These are phyloP conservation scores for Apiospora phragmitis DNA, from an alignment of 2,329 filamentous ascomycete genomes.

Conservation along the genomic window DNA sequence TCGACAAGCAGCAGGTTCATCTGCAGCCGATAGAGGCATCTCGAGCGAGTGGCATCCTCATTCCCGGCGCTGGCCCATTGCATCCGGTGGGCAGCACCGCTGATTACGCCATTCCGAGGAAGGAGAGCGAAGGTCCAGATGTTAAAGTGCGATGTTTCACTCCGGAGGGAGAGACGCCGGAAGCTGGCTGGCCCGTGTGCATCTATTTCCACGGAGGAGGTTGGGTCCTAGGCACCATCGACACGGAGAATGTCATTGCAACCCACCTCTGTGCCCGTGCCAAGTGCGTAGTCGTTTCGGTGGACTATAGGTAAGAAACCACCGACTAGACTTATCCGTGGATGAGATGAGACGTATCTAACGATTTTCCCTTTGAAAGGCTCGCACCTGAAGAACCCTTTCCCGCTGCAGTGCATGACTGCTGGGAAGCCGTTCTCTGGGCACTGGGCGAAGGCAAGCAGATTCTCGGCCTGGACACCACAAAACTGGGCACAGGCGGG, in stretches of 20 bases:
- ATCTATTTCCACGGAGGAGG: conserved; percentile 60
- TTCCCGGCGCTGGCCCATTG: conserved; percentile 51
- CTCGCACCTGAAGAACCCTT: conserved; percentile 58
- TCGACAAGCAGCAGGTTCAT: conserved; percentile 54
- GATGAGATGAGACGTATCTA: conserved; percentile 15
- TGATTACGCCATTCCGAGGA: conserved; percentile 44
- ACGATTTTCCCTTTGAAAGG: conserved; percentile 26
- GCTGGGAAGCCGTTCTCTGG: conserved; percentile 57
- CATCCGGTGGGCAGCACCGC: conserved; percentile 46
- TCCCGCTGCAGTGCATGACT: conserved; percentile 57
- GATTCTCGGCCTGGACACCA: conserved; percentile 40
- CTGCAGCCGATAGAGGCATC: conserved; percentile 53
- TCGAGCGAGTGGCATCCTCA: conserved; percentile 49
- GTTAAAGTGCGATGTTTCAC: conserved; percentile 52
- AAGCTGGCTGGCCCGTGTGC: conserved; percentile 53
- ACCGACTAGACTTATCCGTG: too few relatives aligned
- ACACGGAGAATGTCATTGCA: conserved; percentile 58
- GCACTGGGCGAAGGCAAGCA: conserved; percentile 29
- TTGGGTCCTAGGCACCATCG: conserved; percentile 58
- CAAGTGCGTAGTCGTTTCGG: conserved; percentile 53
- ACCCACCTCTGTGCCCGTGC: conserved; percentile 53
- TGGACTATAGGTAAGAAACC: conserved; percentile 51
- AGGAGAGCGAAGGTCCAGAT: conserved; percentile 46
- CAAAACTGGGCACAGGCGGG: conserved; percentile 47
- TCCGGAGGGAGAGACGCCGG: conserved; percentile 43